Percentiles rank a stretch among this genome's conserved stretches.
phyloP scores from a whole-genome alignment of 208 protist genomes.

The Kentomonas sorsogonicus region DNA sequence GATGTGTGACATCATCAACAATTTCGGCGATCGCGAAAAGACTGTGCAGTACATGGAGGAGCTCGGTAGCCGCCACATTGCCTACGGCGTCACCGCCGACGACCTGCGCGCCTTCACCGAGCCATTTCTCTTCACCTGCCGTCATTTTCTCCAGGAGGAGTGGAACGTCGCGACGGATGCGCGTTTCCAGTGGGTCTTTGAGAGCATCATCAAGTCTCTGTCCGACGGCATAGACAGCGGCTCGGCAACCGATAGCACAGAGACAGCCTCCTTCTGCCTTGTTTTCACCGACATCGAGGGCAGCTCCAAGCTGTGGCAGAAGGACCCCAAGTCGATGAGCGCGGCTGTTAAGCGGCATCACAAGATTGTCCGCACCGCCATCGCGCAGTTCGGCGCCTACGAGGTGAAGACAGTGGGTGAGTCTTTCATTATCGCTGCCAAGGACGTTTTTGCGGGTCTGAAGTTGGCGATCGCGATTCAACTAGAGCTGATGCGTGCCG shows the following conservation, averaged over 20 bases:
- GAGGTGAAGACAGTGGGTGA: conserved; percentile 84
- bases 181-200: conserved; percentile 46
- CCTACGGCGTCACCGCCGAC: conserved; percentile 46
- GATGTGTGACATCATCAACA: conserved; percentile 34
- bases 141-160: conserved; percentile 58
- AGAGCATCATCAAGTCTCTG: conserved; percentile 44
- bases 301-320: conserved; percentile 76
- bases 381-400: conserved; percentile 62
- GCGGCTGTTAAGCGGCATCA: conserved; percentile 63
- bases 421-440: conserved; percentile 80
- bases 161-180: conserved; percentile 68
- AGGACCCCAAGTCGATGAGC: conserved; percentile 50
- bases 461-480: conserved; percentile 69
- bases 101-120: conserved; percentile 44
- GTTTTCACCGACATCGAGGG: conserved; percentile 81
- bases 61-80: conserved; percentile 42
- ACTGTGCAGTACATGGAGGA: conserved; percentile 50
- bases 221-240: conserved; percentile 41
- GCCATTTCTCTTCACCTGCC: conserved; percentile 67
- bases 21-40: conserved; percentile 34
- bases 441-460: conserved; percentile 49
- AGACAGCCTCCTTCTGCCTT: conserved; percentile 39
- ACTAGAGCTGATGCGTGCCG: conserved; percentile 63
- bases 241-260: conserved; percentile 35
- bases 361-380: conserved; percentile 46